Base-by-base conservation (phyloP, 225 moss, liverwort and hornwort genomes). In the Neckera pumila region DNA sequence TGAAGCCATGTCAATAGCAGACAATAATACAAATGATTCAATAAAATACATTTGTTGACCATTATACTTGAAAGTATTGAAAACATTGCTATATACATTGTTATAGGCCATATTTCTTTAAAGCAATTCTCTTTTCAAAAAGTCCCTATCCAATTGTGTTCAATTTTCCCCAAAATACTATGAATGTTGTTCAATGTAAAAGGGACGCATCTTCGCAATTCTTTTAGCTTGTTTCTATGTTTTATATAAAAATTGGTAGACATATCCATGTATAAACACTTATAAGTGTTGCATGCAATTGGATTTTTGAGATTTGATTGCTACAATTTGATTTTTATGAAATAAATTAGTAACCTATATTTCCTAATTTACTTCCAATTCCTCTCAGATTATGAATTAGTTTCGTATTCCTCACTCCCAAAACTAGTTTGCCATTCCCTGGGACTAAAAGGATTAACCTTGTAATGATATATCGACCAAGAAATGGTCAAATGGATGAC, bases 111-210 rank as follows among this genome's bases (percentile, higher is more conserved):
- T 13, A 69, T 69, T 67, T 69, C 13, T 22, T 22, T 17, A 69
- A 0, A 0, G 0, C 1, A 0, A 7, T 2, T n/a, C 11, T 9
- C 4, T 38, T 38, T 23, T 17, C 1, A 21, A 1, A n/a, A n/a
- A n/a, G 7, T 4, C 2, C 12, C 21, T 67, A 67, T 23, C 22
- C 1, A 38, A 69, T 69, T 19, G 69, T 38, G 0, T n/a, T 21
- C 12, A 22, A 13, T 22, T 38, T 2, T 13, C 6, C 67, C n/a
- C 1, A 10, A 22, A 38, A 69, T 0, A 38, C 1, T 7, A 0
- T 7, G 13, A 69, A 23, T 38, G 13, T 13, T 38, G 38, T 38
- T 38, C 12, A 13, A n/a, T 1, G 1, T 4, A 67, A 4, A 36
- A 67, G 1, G 6, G 21, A 21, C 0, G 1, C 36, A n/a, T n/a